Conservation (phyloP, 163 green algal genomes). For the Chloroidium sp. region DNA sequence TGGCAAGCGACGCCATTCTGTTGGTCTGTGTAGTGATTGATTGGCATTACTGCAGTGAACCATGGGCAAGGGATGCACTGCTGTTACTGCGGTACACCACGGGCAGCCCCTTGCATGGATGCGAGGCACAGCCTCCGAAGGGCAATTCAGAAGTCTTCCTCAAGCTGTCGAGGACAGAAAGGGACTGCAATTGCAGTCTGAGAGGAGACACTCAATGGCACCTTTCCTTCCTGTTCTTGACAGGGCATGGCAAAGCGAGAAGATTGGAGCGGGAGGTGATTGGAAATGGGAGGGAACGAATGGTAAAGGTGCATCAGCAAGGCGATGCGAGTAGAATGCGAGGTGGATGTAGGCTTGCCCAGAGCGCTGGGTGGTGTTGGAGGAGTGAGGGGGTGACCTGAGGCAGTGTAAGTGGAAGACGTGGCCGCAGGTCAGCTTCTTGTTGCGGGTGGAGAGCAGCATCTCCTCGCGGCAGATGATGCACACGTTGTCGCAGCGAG, state of each 20-base stretch:
- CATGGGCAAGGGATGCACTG: no score
- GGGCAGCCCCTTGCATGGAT: no score
- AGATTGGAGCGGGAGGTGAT: background rate
- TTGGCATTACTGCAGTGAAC: background rate
- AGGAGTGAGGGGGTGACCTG: slow-evolving; percentile 24
- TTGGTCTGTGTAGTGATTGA: background rate
- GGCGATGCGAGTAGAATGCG: background rate
- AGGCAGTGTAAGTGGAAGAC: slow-evolving; percentile 95
- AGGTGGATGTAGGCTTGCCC: background rate
- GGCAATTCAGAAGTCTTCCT: no score
- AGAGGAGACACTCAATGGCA: no score
- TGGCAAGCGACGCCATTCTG: no score
- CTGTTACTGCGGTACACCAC: no score
- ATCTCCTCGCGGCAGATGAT: slow-evolving; percentile 99
- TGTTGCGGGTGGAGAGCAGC: slow-evolving; percentile 56
- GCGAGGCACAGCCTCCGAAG: no score
- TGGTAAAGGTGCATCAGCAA: background rate
- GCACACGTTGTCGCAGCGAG: slow-evolving; percentile 80
- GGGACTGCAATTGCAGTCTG: no score
- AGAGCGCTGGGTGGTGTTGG: no score
- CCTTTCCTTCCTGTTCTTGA: no score
- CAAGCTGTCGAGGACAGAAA: no score
- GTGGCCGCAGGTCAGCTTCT: slow-evolving; percentile 89
- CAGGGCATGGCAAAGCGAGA: no score
- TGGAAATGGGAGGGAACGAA: background rate